Evolutionary conservation across 2,329 filamentous ascomycete species (phyloP), one percentile per base, ranked within the genome.

Genomic region (Alternaria incomplexa): DNA sequence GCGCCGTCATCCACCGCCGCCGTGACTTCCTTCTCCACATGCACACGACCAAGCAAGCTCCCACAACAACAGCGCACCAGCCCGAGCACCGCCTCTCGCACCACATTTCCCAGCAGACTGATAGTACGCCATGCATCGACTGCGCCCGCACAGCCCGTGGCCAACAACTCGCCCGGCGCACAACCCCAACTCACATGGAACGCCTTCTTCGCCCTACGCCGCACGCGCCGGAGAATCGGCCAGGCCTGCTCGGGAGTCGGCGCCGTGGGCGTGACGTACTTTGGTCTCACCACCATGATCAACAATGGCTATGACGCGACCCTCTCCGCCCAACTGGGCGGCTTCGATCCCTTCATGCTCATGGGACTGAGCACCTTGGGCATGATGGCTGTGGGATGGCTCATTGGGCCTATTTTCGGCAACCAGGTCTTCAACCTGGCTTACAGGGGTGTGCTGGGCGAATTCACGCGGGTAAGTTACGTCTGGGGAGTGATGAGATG

Each of bases 151-250:
- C 57, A 69, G 32, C 46, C 71, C 40, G 63, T 64, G 15, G 56
- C 69, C 55, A 65, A 54, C 55, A 26, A 67, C 11, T 20, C 74
- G 7, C 53, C 68, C 13, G 57, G 54, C 52, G 54, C 66, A 45
- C 61, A 67, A 46, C 66, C 69, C 11, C 71, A 79, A 59, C 79
- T 85, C 40, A 83, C 83, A 82, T 98, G 95, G 95, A 91, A 97
- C 83, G 89, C 89, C 56, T 98, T 97, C 85, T 97, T 98, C 85
- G 88, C 89, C 78, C 90, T 98, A 63, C 93, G 95, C 75, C 91
- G 93, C 73, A 91, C 90, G 63, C 92, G 95, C 59, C 90, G 95
- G 64, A 89, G 92, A 73, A 91, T 94, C 83, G 93, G 95, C 78
- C 87, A 97, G 40, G 87, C 86, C 53, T 93, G 93, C 68, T 95